Conservation (phyloP, 2,329 filamentous ascomycete genomes). For the Apiospora aurea region DNA sequence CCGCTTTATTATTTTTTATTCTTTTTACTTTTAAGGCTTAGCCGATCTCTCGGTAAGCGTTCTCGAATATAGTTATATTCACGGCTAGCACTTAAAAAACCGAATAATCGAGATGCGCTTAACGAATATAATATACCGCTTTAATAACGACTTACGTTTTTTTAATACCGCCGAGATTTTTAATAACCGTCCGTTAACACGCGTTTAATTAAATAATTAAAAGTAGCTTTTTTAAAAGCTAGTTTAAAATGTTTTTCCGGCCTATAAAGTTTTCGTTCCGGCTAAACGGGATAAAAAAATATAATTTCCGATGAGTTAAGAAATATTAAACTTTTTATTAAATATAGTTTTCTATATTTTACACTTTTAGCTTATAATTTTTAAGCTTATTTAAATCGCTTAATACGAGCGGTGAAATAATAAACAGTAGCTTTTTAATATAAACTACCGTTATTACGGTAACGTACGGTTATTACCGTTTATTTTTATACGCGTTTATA, state of each 20-base stretch:
- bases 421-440: constrained; percentile 32
- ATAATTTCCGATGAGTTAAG: neutral
- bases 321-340: neutral
- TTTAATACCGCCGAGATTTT: constrained; percentile 7
- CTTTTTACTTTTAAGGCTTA: neutral
- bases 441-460: constrained; percentile 36
- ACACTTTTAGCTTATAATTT: neutral
- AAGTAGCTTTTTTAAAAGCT: neutral
- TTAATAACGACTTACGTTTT: neutral
- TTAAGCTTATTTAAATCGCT: neutral
- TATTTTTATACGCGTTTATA: constrained; percentile 38
- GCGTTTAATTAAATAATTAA: neutral
- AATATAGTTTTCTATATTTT: neutral
- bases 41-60: neutral
- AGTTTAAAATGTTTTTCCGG: neutral
- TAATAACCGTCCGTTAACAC: constrained; percentile 5
- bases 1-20: neutral
- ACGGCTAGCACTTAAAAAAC: constrained; percentile 17
- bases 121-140: neutral
- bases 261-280: neutral
- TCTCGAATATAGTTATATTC: neutral
- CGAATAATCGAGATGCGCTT: constrained; percentile 15
- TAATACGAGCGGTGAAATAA: neutral
- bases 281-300: neutral
- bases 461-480: constrained; percentile 36